Conservation (phyloP, 805 yeast species). For the Debaryomyces castellii region DNA sequence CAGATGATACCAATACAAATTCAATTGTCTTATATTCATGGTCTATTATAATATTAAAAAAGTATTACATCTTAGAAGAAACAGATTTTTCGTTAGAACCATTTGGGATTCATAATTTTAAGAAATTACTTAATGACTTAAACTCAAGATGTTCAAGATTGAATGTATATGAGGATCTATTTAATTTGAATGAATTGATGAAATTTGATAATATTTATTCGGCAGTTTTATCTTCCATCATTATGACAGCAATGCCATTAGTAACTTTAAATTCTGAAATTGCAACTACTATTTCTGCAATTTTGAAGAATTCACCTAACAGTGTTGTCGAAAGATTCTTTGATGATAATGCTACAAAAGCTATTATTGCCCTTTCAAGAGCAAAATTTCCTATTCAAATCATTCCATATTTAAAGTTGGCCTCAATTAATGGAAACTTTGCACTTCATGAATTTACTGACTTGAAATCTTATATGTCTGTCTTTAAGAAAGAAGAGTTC, state of each 20-base stretch:
- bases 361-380: conserved; percentile 51
- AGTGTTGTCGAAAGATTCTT: conserved; percentile 46
- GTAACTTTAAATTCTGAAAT: conserved; percentile 45
- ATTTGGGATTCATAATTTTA: conserved; percentile 18
- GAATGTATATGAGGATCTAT: conserved; percentile 48
- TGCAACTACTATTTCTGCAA: conserved; percentile 40
- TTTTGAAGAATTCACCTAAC: conserved; percentile 46
- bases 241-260: conserved; percentile 49
- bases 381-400: conserved; percentile 75
- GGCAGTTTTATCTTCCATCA: conserved; percentile 47
- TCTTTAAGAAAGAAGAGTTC: conserved; percentile 40
- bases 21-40: conserved; percentile 61
- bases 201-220: conserved; percentile 51
- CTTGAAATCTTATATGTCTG: conserved; percentile 61
- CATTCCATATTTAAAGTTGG: conserved; percentile 58
- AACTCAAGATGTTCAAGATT: conserved; percentile 38
- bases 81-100: conserved; percentile 13
- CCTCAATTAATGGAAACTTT: conserved; percentile 62
- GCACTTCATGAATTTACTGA: conserved; percentile 63
- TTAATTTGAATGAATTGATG: conserved; percentile 39
- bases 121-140: conserved; percentile 26
- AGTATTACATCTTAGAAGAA: conserved; percentile 45
- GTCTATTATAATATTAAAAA: conserved; percentile 60
- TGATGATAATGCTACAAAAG: conserved; percentile 40
- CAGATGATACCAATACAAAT: conserved; percentile 34